phyloP scores from a whole-genome alignment of 2,329 filamentous ascomycete genomes.

The Fusarium scirpi region DNA sequence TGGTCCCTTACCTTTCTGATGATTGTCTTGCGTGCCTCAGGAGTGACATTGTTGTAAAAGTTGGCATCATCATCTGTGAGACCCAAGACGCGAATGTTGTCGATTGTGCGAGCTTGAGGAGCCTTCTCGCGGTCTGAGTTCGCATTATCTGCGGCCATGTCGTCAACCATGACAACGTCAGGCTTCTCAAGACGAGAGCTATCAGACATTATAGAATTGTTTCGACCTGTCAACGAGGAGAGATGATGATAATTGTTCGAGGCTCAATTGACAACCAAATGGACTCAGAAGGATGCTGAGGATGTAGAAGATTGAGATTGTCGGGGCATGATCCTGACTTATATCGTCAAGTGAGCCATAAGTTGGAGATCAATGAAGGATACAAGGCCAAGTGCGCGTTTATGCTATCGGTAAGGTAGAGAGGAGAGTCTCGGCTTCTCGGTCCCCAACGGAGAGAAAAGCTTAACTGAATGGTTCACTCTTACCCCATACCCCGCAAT shows the following conservation, averaged over 20 bases:
- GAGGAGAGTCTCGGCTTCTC: too few species aligned
- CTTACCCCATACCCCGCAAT: slow-evolving; percentile 2
- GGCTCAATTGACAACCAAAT: too few species aligned
- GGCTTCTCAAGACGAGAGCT: slow-evolving; percentile 35
- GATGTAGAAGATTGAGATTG: not conserved
- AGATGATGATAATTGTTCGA: too few species aligned
- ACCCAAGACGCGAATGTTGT: slow-evolving; percentile 48
- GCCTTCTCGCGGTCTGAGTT: slow-evolving; percentile 31
- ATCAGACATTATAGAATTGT: not conserved
- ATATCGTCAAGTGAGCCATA: not conserved
- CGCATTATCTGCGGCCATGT: slow-evolving; percentile 11
- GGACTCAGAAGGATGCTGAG: not conserved
- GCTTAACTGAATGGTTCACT: too few species aligned
- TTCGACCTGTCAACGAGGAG: too few species aligned
- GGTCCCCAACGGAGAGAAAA: too few species aligned
- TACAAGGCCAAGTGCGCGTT: too few species aligned
- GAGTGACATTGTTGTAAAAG: slow-evolving; percentile 26
- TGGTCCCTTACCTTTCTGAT: slow-evolving; percentile 35
- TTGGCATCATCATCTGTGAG: slow-evolving; percentile 38
- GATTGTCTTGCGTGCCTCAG: slow-evolving; percentile 18
- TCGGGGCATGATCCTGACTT: not conserved
- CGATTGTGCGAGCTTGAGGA: slow-evolving; percentile 41
- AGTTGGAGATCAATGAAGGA: too few species aligned
- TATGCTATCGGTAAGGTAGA: too few species aligned
- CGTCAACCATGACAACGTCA: slow-evolving; percentile 42